phyloP scores from a whole-genome alignment of 305 asterid genomes.

The Withania somnifera region DNA sequence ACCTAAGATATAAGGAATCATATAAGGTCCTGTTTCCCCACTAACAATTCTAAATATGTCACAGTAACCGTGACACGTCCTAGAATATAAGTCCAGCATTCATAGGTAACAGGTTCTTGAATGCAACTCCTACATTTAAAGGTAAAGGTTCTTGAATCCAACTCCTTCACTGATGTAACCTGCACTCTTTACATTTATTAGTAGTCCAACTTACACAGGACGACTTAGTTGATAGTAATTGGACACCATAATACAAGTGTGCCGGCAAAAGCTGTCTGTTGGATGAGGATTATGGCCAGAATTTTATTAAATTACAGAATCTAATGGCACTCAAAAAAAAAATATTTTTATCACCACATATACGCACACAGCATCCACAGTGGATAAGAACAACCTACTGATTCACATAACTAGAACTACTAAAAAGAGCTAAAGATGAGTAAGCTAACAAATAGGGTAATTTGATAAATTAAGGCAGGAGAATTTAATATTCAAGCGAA shows the following conservation, averaged over 20 bases:
- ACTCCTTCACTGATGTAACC: background rate
- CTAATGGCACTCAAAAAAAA: background rate
- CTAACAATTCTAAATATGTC: background rate
- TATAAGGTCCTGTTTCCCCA: background rate
- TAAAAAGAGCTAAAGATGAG: background rate
- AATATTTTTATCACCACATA: background rate
- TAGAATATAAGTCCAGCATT: too few relatives aligned
- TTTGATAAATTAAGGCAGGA: background rate
- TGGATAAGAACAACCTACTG: background rate
- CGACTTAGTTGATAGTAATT: background rate
- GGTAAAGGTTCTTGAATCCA: background rate
- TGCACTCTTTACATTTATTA: background rate
- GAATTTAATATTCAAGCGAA: background rate
- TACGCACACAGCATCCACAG: background rate
- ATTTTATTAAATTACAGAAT: background rate
- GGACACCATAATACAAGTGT: background rate
- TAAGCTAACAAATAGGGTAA: background rate
- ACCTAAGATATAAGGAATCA: background rate
- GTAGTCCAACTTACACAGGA: background rate
- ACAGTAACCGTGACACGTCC: background rate
- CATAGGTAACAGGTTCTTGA: background rate
- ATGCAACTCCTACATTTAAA: background rate
- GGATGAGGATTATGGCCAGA: background rate
- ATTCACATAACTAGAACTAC: background rate
- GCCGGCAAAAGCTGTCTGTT: background rate